Base-by-base conservation (phyloP, 2,329 filamentous ascomycete species). In the Curvularia sp. region DNA sequence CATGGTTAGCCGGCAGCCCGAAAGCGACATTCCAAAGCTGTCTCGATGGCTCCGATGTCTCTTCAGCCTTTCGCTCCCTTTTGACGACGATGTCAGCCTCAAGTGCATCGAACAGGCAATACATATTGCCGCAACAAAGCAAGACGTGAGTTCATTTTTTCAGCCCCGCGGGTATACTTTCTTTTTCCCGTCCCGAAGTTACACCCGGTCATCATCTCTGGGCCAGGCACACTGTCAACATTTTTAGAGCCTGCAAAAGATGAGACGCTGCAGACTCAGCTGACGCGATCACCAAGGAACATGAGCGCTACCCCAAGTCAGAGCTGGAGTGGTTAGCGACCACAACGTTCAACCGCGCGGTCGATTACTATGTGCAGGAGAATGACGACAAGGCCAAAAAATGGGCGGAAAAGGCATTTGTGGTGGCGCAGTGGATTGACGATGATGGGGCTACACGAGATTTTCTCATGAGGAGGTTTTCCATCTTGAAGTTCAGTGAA, bases 251-350 rank as follows among this genome's bases (percentile, higher is more conserved):
- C 55, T 9, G 58, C 59, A 33, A 9, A 31, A 9, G 42, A 6
- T 38, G 51, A n/a, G 12, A 55, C 39, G 44, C 60, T 18, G 20
- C 26, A 49, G 38, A 55, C 24, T 44, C 49, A 49, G 57, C 73
- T 76, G 59, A 77, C 64, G 35, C 55, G 31, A 52, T 54, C 13
- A 41, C 35, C 4, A 66, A 75, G 68, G 63, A 67, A 82, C 79
- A 76, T 69, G 71, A 78, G 1, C 73, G 77, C 0, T 91, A 91
- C 69, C 90, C 91, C 0, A 67, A 78, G 0, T 82, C 85, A 3
- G 91, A 95, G 70, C 77, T 93, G 1, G 88, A 92, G 68, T 95
- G 90, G 89, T 83, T 95, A n/a, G 86, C 87, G 0, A 85, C 86
- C 0, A 87, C 83, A 5, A 55, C 63, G 3, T 76, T 72, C 58